A percentile compares a stretch with the other conserved stretches of the same genome.
Conservation (phyloP, 352 stramenopile species). For the Pythium dissimile region DNA sequence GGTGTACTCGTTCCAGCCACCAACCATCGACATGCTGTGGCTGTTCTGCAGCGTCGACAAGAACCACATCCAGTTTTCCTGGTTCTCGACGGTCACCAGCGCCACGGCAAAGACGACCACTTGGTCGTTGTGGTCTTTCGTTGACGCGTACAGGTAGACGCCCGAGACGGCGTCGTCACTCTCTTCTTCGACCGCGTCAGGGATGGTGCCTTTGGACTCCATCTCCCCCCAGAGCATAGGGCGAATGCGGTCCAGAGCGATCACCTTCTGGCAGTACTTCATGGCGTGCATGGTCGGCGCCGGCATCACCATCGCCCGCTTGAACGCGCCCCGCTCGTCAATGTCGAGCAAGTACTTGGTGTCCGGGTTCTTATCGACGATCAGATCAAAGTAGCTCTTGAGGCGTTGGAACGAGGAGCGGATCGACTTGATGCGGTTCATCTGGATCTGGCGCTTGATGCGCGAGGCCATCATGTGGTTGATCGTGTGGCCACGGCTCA, state of each 20-base stretch:
- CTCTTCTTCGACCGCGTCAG: slow-evolving; percentile 48
- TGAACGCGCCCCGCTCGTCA: slow-evolving; percentile 47
- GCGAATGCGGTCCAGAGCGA: slow-evolving; percentile 57
- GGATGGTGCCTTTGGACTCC: slow-evolving; percentile 22
- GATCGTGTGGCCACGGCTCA: slow-evolving; percentile 67
- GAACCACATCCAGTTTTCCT: slow-evolving; percentile 80
- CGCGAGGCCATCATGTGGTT: slow-evolving; percentile 84
- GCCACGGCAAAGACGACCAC: slow-evolving; percentile 62
- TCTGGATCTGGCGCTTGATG: slow-evolving; percentile 72
- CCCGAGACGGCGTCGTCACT: slow-evolving; percentile 70
- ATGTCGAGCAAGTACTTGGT: slow-evolving; percentile 55
- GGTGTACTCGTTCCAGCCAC: slow-evolving; percentile 58
- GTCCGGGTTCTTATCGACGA: slow-evolving; percentile 64
- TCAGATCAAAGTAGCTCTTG: slow-evolving; percentile 51
- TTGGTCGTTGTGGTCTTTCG: slow-evolving; percentile 74
- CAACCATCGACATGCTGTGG: slow-evolving; percentile 24
- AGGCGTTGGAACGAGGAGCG: slow-evolving; percentile 69
- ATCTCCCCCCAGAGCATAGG: slow-evolving; percentile 33
- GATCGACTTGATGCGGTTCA: slow-evolving; percentile 51
- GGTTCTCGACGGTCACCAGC: slow-evolving; percentile 58
- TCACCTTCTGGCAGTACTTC: slow-evolving; percentile 52
- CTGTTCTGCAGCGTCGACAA: slow-evolving; percentile 42
- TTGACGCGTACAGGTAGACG: slow-evolving; percentile 68
- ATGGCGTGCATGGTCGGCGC: slow-evolving; percentile 50
- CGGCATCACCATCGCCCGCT: slow-evolving; percentile 60